Evolutionary conservation across 2,329 filamentous ascomycete species (phyloP), one percentile per base, ranked within the genome.

Genomic region (Paramyrothecium roridum): DNA sequence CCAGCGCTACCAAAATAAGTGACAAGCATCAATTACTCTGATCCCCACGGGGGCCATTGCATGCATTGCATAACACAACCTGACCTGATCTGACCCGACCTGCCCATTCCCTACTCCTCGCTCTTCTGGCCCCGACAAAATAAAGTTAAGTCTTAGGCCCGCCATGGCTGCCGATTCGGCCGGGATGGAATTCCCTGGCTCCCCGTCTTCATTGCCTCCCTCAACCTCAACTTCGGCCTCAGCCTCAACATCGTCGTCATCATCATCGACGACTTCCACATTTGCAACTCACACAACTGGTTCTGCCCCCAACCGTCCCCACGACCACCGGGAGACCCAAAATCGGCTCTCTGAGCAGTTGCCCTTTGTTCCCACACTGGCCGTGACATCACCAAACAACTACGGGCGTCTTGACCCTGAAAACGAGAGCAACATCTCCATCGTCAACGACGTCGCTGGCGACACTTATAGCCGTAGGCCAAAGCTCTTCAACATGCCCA

Each of bases 391-490:
- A 16, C 55, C 61, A 8, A 52, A 53, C 47, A 64, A 64, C 52
- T 74, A 72, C 55, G 71, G 68, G 46, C 63, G 70, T 40, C 60
- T 71, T 57, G 69, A 72, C 53, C 68, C 72, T 2, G 72, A 71
- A 56, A 67, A 73, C 52, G 68, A 74, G 58, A 63, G 65, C 30
- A 70, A 68, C 56, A 58, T 72, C n/a, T 57, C 59, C 20, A 56
- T 70, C 8, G 58, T 73, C 33, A 58, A 64, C 17, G 56, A 61
- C 26, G 64, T 71, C 33, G 63, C 67, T 2, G 62, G 63, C 37
- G 59, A 67, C 50, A 52, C 47, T 13, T 17, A 17, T 21, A 26
- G 17, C 8, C 16, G 17, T 13, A 11, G 16, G 16, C 22, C 21
- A 17, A 49, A 22, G 13, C 47, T 17, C 26, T 49, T 17, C 47